Evolutionary conservation across 2,329 filamentous ascomycete genomes (phyloP).

Genomic region (Aureobasidium namibiae): DNA sequence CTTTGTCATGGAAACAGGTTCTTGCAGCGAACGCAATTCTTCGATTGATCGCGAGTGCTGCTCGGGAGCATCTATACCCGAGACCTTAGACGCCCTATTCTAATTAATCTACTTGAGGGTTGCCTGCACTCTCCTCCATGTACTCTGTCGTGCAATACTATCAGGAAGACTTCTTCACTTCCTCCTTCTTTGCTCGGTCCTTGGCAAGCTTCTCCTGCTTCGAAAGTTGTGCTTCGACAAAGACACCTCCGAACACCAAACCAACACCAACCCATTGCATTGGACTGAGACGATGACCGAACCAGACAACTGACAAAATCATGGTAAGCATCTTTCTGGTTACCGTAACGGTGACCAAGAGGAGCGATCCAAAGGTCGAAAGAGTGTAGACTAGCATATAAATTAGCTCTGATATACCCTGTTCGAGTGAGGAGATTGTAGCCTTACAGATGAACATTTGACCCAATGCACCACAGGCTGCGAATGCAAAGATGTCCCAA

Average conservation of each 20-base stretch:
- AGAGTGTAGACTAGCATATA: slow-evolving; percentile 63
- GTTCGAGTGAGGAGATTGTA: background rate
- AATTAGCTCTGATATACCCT: background rate
- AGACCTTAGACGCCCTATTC: background rate
- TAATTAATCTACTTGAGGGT: background rate
- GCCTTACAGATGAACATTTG: slow-evolving; percentile 79
- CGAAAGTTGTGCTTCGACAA: slow-evolving; percentile 76
- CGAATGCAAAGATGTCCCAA: slow-evolving; percentile 83
- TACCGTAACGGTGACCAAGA: slow-evolving; percentile 93
- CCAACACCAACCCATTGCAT: slow-evolving; percentile 93
- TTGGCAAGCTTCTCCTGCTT: slow-evolving; percentile 77
- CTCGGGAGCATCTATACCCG: background rate
- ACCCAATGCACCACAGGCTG: slow-evolving; percentile 80
- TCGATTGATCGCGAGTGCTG: background rate
- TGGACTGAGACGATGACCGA: slow-evolving; percentile 75
- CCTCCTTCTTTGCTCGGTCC: slow-evolving; percentile 42
- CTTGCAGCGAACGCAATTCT: background rate
- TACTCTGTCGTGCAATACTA: background rate
- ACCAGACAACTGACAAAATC: slow-evolving; percentile 91
- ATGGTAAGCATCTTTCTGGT: slow-evolving; percentile 99
- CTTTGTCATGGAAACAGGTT: background rate
- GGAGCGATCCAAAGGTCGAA: slow-evolving; percentile 79
- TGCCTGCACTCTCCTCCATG: background rate
- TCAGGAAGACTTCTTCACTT: slow-evolving; percentile 3
- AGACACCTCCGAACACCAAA: slow-evolving; percentile 91